Percentiles rank a stretch among this genome's conserved stretches.
Conservation (phyloP, 2,329 filamentous ascomycete species). For the Colletotrichum sansevieriae region DNA sequence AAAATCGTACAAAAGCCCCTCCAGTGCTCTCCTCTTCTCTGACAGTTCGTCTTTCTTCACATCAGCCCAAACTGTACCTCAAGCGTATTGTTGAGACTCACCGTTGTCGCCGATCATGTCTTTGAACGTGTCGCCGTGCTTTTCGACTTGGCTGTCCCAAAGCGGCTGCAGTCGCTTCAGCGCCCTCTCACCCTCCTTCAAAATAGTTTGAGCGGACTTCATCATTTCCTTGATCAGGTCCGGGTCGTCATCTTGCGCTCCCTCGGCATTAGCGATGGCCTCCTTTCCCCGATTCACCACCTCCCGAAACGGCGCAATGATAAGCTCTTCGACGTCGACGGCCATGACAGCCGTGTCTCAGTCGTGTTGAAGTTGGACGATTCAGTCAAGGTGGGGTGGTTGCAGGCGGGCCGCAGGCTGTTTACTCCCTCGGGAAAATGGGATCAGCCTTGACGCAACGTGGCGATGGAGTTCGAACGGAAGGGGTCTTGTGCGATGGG, state of each 20-base stretch:
- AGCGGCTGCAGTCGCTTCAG: conserved; percentile 53
- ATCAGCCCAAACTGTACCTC: background rate
- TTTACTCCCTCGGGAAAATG: conserved; percentile 6
- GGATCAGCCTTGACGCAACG: conserved; percentile 18
- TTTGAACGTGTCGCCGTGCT: conserved; percentile 53
- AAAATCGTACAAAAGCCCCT: conserved; percentile 59
- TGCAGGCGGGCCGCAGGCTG: background rate
- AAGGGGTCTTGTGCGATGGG: background rate
- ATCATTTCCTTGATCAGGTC: conserved; percentile 48
- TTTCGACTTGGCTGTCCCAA: conserved; percentile 54
- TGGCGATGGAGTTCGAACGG: conserved; percentile 6
- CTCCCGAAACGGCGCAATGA: conserved; percentile 52
- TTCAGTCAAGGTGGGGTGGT: conserved; percentile 14
- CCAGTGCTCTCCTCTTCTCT: conserved; percentile 49
- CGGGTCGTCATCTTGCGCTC: conserved; percentile 43
- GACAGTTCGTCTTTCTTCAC: conserved; percentile 47
- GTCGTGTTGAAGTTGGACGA: background rate
- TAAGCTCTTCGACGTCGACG: conserved; percentile 38
- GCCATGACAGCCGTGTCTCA: conserved; percentile 19
- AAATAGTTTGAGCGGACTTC: conserved; percentile 50
- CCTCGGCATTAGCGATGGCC: conserved; percentile 51
- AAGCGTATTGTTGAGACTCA: conserved; percentile 39
- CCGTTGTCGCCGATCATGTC: conserved; percentile 53
- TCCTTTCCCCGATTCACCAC: conserved; percentile 55
- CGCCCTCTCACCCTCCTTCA: conserved; percentile 54